phyloP scores from a whole-genome alignment of 2,329 filamentous ascomycete genomes.

The Pseudogymnoascus sp. region DNA sequence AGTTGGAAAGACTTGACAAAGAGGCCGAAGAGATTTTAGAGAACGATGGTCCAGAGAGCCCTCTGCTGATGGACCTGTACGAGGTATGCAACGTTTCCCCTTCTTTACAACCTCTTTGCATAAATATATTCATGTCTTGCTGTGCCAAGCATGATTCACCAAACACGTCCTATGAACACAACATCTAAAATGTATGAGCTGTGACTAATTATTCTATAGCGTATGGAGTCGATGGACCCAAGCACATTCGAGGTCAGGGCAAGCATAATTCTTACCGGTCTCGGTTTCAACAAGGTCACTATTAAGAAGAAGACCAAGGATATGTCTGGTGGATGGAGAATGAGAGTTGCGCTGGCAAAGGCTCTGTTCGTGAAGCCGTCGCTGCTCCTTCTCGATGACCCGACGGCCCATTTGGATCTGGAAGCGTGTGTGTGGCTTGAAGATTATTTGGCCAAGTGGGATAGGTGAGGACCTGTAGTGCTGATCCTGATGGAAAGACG shows the following conservation, averaged over 20 bases:
- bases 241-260: conserved; percentile 94
- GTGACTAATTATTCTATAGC: conserved; percentile 42
- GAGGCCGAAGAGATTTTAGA: conserved; percentile 85
- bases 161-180: conserved; percentile 21
- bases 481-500: not conserved
- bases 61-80: conserved; percentile 85
- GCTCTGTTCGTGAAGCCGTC: conserved; percentile 98
- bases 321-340: conserved; percentile 99
- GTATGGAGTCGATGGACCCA: conserved; percentile 98
- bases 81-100: conserved; percentile 55
- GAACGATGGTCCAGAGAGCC: conserved; percentile 82
- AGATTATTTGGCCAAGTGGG: conserved; percentile 99
- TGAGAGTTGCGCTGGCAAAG: conserved; percentile 96
- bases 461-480: conserved; percentile 31
- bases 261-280: conserved; percentile 93
- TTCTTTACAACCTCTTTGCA: not conserved
- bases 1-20: conserved; percentile 83
- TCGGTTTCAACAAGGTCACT: conserved; percentile 96
- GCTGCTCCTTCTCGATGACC: conserved; percentile 91
- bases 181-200: not conserved
- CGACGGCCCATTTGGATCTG: conserved; percentile 96
- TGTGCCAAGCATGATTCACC: not conserved
- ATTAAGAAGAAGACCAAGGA: conserved; percentile 99
- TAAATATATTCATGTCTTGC: not conserved
- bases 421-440: conserved; percentile 99